Evolutionary conservation across 164 flowering plant species (phyloP).

Genomic region (Chimonanthus salicifolius): DNA sequence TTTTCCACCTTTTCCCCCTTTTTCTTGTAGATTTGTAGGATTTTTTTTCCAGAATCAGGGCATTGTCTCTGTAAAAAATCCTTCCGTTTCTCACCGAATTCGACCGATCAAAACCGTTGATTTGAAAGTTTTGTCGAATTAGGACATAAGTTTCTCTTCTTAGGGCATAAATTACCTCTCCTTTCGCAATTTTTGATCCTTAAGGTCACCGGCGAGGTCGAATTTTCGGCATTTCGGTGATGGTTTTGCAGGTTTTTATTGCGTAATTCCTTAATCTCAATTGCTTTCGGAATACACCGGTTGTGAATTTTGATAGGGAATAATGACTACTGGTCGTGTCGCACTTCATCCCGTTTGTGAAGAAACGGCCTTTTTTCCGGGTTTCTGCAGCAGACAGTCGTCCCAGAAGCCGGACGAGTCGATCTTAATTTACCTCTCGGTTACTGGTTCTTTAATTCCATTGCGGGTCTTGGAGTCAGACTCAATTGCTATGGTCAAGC

Average conservation of each 20-base stretch:
- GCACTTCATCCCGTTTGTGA: constrained; percentile 38
- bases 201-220: not conserved
- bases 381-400: constrained; percentile 11
- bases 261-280: not conserved
- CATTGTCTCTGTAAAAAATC: not conserved
- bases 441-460: constrained; percentile 52
- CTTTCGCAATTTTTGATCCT: not conserved
- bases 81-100: not conserved
- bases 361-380: constrained; percentile 26
- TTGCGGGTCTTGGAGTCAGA: constrained; percentile 68
- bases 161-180: not conserved
- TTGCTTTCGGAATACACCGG: not conserved
- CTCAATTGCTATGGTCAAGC: constrained; percentile 67
- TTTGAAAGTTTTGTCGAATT: not conserved
- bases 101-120: constrained; percentile 1
- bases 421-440: constrained; percentile 46
- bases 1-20: not conserved
- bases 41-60: not conserved
- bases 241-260: not conserved
- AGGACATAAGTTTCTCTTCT: not conserved
- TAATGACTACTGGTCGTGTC: constrained; percentile 54
- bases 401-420: constrained; percentile 25
- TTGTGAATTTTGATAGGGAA: not conserved
- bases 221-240: not conserved
- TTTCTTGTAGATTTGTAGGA: not conserved